Base-by-base conservation (phyloP, 108 stramenopile species). In the Fragilariopsis cylindrus region DNA sequence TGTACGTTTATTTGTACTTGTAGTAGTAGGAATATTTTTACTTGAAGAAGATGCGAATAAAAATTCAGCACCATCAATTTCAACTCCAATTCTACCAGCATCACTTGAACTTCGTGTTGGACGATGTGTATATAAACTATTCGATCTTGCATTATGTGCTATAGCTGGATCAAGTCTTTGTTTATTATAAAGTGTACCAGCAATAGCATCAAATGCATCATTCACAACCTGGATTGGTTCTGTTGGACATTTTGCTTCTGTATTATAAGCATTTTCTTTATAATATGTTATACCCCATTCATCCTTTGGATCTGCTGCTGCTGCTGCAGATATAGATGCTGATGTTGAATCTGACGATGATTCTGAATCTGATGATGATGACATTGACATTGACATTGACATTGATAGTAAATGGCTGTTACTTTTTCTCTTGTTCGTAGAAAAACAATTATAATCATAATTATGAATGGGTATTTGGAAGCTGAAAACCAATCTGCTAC, bases 21-120 rank as follows among this genome's bases (percentile, higher is more conserved):
- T 30, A 30, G 2, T 30, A 30, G 30, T 30, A 5, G 67, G 12
- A 9, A 44, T 39, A 52, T 45, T 6, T 72, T 80, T 71, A 9
- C 19, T 39, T 11, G 9, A 11, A 11, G 11, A 18, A 9, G 65
- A 68, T 39, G 69, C 43, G 49, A 82, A 77, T 44, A 86, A 60
- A 75, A 71, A 78, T 2, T 77, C 72, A 1, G 78, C 76, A 44
- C 88, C 86, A 80, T 91, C 90, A 30, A 91, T 82, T 79, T 91
- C 90, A 16, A 91, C 77, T 8, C 90, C 90, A 63, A 91, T 85
- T 65, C 90, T 73, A 54, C 83, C 86, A 13, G 73, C 83, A 72
- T 79, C 81, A 60, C 48, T 46, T 52, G 11, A 60, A 55, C 53
- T 78, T 9, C 88, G 84, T 7, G 79, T 76, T 0, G 90, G 90